Evolutionary conservation across 495 filamentous ascomycete species (phyloP).

Genomic region (Penicillium fimorum): DNA sequence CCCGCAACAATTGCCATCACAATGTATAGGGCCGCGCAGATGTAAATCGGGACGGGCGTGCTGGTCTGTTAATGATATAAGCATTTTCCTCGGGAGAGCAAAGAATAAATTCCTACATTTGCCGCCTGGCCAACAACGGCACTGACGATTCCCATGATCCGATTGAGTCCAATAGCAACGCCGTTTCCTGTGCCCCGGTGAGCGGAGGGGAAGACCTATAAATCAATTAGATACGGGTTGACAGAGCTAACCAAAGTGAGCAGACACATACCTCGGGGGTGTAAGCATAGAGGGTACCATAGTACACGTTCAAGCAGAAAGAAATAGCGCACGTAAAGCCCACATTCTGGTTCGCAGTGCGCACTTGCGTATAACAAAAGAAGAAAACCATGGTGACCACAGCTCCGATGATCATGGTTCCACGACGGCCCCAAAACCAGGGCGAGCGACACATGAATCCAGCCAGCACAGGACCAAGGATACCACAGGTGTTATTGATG

Average conservation of each 20-base stretch:
- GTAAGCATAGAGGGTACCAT: slow-evolving; percentile 67
- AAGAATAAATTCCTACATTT: background rate
- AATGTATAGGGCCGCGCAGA: slow-evolving; percentile 65
- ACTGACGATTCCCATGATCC: slow-evolving; percentile 70
- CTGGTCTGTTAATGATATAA: background rate
- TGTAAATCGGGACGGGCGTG: slow-evolving; percentile 58
- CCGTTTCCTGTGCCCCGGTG: slow-evolving; percentile 72
- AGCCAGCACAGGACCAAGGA: slow-evolving; percentile 64
- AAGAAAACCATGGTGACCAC: slow-evolving; percentile 64
- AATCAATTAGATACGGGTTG: background rate
- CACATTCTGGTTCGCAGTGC: slow-evolving; percentile 56
- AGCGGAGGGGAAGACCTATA: slow-evolving; percentile 53
- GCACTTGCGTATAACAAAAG: slow-evolving; percentile 66
- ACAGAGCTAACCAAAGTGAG: background rate
- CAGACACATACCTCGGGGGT: slow-evolving; percentile 41
- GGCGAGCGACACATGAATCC: slow-evolving; percentile 60
- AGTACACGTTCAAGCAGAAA: slow-evolving; percentile 70
- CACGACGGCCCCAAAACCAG: slow-evolving; percentile 55
- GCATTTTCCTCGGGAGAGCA: background rate
- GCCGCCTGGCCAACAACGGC: slow-evolving; percentile 59
- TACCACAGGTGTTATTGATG: slow-evolving; percentile 60
- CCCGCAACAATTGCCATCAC: slow-evolving; percentile 61
- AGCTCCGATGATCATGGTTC: slow-evolving; percentile 66
- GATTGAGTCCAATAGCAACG: slow-evolving; percentile 64
- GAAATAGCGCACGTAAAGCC: slow-evolving; percentile 65